phyloP scores from a whole-genome alignment of 345 rosid species.

The Camelina laxa region DNA sequence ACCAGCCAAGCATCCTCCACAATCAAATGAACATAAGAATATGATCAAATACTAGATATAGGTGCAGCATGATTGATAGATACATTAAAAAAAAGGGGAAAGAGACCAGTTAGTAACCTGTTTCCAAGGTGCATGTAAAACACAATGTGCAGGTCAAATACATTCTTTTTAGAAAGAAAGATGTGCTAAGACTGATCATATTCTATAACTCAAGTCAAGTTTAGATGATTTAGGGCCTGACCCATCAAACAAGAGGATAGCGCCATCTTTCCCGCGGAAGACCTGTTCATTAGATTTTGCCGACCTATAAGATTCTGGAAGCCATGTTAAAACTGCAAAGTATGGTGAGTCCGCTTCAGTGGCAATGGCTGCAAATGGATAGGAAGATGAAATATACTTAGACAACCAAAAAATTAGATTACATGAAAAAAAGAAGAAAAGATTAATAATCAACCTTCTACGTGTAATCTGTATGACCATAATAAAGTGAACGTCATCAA shows the following conservation, averaged over 20 bases:
- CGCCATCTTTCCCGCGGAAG: slow-evolving; percentile 62
- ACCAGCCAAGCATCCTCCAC: no score
- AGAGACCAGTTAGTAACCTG: no score
- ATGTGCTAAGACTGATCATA: no score
- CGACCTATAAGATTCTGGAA: slow-evolving; percentile 48
- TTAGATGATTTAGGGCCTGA: slow-evolving; percentile 66
- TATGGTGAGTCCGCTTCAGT: slow-evolving; percentile 50
- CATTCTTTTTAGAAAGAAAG: no score
- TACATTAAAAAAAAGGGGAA: no score
- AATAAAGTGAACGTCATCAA: slow-evolving; percentile 57
- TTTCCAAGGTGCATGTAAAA: no score
- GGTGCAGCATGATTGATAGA: no score
- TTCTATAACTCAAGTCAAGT: no score
- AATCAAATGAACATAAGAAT: no score
- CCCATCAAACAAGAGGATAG: slow-evolving; percentile 63
- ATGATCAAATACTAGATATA: no score
- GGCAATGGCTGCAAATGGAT: slow-evolving; percentile 55
- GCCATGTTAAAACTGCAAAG: slow-evolving; percentile 68
- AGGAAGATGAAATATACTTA: not conserved
- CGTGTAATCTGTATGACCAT: slow-evolving; percentile 71
- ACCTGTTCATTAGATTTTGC: slow-evolving; percentile 42
- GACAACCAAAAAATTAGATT: not conserved
- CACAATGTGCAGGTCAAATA: no score
- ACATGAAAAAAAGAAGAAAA: not conserved
- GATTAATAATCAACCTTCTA: slow-evolving; percentile 57